Conservation (phyloP, 1,284 basidiomycete genomes). For the Irpex rosettiformis region DNA sequence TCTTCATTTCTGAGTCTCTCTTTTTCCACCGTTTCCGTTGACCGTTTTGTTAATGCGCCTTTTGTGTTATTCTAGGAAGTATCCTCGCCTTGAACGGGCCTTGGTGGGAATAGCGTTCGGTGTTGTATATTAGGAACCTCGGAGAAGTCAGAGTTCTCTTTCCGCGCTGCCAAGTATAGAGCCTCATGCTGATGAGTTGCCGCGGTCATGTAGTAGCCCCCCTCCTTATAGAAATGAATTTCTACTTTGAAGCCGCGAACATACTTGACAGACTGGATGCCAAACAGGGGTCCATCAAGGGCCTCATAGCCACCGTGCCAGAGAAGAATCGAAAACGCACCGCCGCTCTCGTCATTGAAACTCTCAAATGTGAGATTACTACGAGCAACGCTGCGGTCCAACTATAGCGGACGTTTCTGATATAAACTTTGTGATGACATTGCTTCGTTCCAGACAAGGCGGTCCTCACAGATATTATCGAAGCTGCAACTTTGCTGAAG, state of each 20-base stretch:
- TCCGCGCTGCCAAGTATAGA: conserved; percentile 7
- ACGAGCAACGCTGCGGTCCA: neutral
- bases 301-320: conserved; percentile 67
- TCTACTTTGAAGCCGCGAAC: conserved; percentile 86
- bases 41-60: neutral
- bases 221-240: conserved; percentile 64
- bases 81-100: neutral
- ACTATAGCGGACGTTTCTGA: neutral
- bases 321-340: conserved; percentile 77
- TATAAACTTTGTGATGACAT: conserved; percentile 4
- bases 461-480: conserved; percentile 63
- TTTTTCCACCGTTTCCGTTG: neutral
- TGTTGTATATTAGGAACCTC: neutral
- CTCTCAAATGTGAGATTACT: conserved; percentile 77
- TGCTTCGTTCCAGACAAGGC: conserved; percentile 54
- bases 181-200: conserved; percentile 9
- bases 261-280: conserved; percentile 82
- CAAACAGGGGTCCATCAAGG: conserved; percentile 84
- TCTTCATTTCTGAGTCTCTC: conserved; percentile 18
- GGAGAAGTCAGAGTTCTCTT: conserved; percentile 1
- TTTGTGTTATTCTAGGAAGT: neutral
- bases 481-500: conserved; percentile 59
- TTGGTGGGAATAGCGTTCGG: neutral
- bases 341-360: conserved; percentile 83
- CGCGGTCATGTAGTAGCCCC: conserved; percentile 12